Evolutionary conservation across 129 eudicot species (phyloP), one percentile per base, ranked within the genome.

Genomic region (Chrysanthemum seticuspe): DNA sequence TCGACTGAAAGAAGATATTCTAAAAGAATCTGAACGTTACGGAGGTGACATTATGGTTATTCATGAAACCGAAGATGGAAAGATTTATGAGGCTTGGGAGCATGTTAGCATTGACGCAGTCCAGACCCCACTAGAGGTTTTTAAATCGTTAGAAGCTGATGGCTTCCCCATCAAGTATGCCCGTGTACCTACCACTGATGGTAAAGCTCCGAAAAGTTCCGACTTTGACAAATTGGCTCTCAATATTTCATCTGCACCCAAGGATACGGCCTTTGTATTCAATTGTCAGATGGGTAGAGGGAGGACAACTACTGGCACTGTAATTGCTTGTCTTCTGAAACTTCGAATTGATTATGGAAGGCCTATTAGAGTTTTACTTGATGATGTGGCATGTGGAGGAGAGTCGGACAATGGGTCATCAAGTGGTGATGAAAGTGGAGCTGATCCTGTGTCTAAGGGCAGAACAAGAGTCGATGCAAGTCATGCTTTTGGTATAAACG

Each of bases 211-310:
- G 45, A 92, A 87, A 83, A 84, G 96, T 85, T 92, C 98, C 48
- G 98, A 89, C 75, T 92, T 92, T 79, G 98, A 92, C 86, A 87
- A 83, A 6, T 60, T 92, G 76, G 88, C 97, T 13, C 66, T 82
- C 72, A 93, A 89, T 77, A 83, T 93, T 75, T 88, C 87, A 58
- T 93, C 87, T 5, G 97, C 98, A 78, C 70, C 96, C 72, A 89
- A 81, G 76, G 92, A 93, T 63, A 83, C 98, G 0, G 98, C 87
- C 56, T 89, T 93, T 78, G 96, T 93, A 55, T 93, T 93, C 52
- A 93, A 93, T 67, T 93, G 98, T 80, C 98, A 93, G 92, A 93
- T 93, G 98, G 98, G 98, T 50, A 78, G 83, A 70, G 98, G 98
- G 34, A 79, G 98, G 79, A 93, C 98, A 49, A 93, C 98, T 52